phyloP scores from a whole-genome alignment of 2,329 filamentous ascomycete genomes.

The Penicillium digitatum region DNA sequence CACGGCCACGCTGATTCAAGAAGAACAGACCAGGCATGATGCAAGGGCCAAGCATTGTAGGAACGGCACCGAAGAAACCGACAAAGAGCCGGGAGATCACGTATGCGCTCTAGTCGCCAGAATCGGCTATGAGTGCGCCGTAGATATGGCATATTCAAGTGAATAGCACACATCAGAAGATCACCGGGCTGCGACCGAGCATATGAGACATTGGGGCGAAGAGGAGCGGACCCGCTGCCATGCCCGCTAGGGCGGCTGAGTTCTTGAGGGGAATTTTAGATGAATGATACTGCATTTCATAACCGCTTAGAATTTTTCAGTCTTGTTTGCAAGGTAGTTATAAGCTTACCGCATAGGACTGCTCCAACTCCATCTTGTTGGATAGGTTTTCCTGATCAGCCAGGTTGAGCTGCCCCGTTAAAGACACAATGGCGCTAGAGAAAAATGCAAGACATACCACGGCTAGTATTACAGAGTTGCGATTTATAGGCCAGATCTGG shows the following conservation, averaged over 20 bases:
- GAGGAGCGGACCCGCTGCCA: slow-evolving; percentile 39
- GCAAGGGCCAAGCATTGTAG: slow-evolving; percentile 39
- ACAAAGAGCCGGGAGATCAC: slow-evolving; percentile 40
- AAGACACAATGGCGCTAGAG: slow-evolving; percentile 33
- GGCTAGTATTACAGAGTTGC: slow-evolving; percentile 32
- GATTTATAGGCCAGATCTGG: slow-evolving; percentile 35
- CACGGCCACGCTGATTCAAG: slow-evolving; percentile 42
- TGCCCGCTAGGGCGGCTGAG: slow-evolving; percentile 38
- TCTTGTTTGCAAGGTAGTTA: background rate
- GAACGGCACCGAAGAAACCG: slow-evolving; percentile 41
- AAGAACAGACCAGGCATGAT: slow-evolving; percentile 46
- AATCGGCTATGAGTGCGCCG: slow-evolving; percentile 37
- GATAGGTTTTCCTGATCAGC: slow-evolving; percentile 36
- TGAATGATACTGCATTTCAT: background rate
- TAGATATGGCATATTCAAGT: slow-evolving; percentile 38
- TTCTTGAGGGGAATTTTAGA: slow-evolving; percentile 25
- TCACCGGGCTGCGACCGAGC: slow-evolving; percentile 38
- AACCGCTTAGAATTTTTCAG: background rate
- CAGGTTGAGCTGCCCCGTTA: slow-evolving; percentile 37
- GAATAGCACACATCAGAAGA: slow-evolving; percentile 41
- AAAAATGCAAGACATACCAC: slow-evolving; percentile 38
- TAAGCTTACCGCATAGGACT: slow-evolving; percentile 32
- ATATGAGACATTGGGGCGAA: slow-evolving; percentile 37
- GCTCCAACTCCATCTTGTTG: slow-evolving; percentile 30
- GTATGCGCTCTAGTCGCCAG: slow-evolving; percentile 36